Evolutionary conservation across 371 early-diverging fungal genomes (phyloP).

Genomic region (Mucor piriformis): DNA sequence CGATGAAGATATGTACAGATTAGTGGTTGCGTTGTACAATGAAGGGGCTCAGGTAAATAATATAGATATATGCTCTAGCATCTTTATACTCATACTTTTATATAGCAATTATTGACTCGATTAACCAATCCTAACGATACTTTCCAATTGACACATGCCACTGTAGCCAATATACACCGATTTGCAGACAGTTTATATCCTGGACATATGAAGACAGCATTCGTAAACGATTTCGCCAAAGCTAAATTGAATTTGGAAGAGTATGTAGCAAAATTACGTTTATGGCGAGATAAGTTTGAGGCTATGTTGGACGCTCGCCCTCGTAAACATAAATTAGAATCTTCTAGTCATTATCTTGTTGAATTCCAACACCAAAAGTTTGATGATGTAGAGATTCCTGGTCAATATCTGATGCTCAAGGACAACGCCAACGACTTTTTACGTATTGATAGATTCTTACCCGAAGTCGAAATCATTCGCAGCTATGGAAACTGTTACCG

Average conservation of each 20-base stretch:
- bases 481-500: conserved; percentile 76
- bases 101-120: conserved; percentile 65
- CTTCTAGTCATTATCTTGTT: conserved; percentile 87
- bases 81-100: neutral
- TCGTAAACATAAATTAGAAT: conserved; percentile 80
- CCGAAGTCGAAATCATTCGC: conserved; percentile 84
- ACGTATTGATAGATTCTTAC: conserved; percentile 92
- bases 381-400: conserved; percentile 97
- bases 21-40: conserved; percentile 86
- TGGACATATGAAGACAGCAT: conserved; percentile 76
- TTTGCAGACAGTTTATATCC: conserved; percentile 86
- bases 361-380: conserved; percentile 98
- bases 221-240: conserved; percentile 88
- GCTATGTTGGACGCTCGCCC: conserved; percentile 82
- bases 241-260: conserved; percentile 77
- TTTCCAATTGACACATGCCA: conserved; percentile 69
- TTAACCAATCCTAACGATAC: conserved; percentile 68
- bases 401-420: conserved; percentile 87
- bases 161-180: conserved; percentile 80
- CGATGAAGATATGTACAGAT: conserved; percentile 95
- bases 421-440: conserved; percentile 91
- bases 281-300: conserved; percentile 92
- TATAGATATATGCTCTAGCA: neutral
- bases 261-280: conserved; percentile 79
- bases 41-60: conserved; percentile 83